Base-by-base conservation (phyloP, 805 yeast species). In the Yarrowia sp. region DNA sequence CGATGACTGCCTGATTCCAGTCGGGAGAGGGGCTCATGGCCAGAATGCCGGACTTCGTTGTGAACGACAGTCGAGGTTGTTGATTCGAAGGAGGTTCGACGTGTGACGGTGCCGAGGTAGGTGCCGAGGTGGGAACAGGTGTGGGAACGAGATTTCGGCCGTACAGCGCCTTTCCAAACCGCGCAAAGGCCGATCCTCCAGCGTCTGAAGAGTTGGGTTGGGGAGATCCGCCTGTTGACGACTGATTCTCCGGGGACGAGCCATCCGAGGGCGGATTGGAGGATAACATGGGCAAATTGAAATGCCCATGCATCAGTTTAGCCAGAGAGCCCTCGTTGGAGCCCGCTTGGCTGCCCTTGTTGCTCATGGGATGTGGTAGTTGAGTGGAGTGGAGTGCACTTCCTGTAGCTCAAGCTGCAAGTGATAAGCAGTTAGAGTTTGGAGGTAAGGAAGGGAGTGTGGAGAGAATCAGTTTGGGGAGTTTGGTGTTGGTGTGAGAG, bases 1-100 rank as follows among this genome's bases (percentile, higher is more conserved):
- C 74, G 42, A 76, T 70, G 3, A 75, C 78, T 0, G 71, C 75
- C 14, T 67, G 55, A 5, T 56, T 61, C 49, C 69, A 65, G 42
- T 73, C 73, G 2, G 73, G 69, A 3, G 74, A 71, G 10, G 72
- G 70, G 19, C 74, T 74, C 76, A 77, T 73, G 30, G 78, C 76
- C 7, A 70, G 34, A 17, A 77, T 74, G 3, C 71, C 73, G 33
- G 74, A 71, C 30, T 67, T 66, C 19, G 75, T 72, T 0, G 55
- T 64, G 66, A 44, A 66, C 1, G 58, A 33, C 15, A 64, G 50
- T 14, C 33, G 39, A 0, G 49, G 34, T n/a, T 47, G 46, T 20
- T 61, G 55, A 14, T 46, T 44, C 34, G 17, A 50, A 14, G 55
- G 55, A 17, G 42, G 53, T 8, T 43, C 40, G 8, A 19, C 17